Conservation (phyloP, 2,329 filamentous ascomycete genomes). For the Pezicula rhizophila region DNA sequence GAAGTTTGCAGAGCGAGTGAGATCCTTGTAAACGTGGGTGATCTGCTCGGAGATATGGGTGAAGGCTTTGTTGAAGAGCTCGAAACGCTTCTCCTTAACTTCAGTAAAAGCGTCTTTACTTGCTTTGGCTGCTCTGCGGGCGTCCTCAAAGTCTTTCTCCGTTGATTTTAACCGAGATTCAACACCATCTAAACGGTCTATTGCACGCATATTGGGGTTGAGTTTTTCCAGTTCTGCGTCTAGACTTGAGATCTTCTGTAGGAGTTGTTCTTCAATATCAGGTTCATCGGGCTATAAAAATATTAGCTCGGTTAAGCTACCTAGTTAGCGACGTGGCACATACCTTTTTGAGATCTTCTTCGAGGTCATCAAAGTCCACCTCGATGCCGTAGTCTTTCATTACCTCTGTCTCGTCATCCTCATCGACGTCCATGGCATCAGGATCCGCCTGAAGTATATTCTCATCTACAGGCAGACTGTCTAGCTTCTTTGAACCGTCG, state of each 20-base stretch:
- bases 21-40: constrained; percentile 85
- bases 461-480: constrained; percentile 84
- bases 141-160: constrained; percentile 84
- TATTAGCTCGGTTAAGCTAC: constrained; percentile 25
- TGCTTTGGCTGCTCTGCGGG: constrained; percentile 65
- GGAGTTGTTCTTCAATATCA: constrained; percentile 67
- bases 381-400: constrained; percentile 89
- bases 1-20: constrained; percentile 85
- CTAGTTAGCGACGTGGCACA: constrained; percentile 26
- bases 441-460: constrained; percentile 68
- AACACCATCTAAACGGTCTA: constrained; percentile 82
- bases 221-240: constrained; percentile 83
- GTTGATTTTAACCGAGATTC: constrained; percentile 76
- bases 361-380: constrained; percentile 75
- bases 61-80: constrained; percentile 94
- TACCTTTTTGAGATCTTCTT: constrained; percentile 76
- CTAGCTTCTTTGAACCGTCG: constrained; percentile 63
- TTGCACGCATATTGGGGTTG: constrained; percentile 93
- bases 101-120: constrained; percentile 80
- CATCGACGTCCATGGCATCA: constrained; percentile 91
- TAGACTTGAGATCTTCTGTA: constrained; percentile 70
- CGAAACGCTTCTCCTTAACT: constrained; percentile 75
- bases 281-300: constrained; percentile 57
- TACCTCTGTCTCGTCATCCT: constrained; percentile 58
- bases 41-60: constrained; percentile 94